A percentile compares a stretch with the other conserved stretches of the same genome.
These are phyloP conservation scores for Penicillium hesseltinei DNA, from an alignment of 2,329 filamentous ascomycete species.

Conservation along the genomic window DNA sequence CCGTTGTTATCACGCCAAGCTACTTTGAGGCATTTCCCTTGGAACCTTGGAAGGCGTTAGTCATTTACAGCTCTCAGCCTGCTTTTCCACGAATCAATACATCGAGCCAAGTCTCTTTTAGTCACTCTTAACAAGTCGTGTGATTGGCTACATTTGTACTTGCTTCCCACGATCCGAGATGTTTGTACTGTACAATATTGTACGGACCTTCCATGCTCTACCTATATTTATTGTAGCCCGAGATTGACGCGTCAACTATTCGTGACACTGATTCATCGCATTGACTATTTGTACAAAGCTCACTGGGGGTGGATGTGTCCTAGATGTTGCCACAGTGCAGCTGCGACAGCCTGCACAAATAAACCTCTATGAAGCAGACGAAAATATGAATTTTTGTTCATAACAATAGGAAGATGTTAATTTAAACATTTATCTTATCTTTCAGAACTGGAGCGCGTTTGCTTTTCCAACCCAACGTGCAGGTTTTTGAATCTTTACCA, in stretches of 20 bases:
- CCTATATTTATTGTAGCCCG: not conserved
- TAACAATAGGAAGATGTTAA: too few species aligned
- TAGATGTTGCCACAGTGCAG: not conserved
- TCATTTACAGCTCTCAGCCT: not conserved
- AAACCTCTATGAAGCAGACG: not conserved
- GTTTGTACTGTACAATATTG: not conserved
- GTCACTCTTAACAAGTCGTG: not conserved
- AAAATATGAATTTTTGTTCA: not conserved
- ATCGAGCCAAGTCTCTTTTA: not conserved
- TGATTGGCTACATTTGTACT: not conserved
- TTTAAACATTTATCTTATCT: not conserved
- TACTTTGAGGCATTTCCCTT: not conserved
- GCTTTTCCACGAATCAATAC: not conserved
- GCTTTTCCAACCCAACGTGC: not conserved
- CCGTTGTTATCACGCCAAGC: not conserved
- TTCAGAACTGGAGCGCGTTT: not conserved
- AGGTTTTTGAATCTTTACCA: not conserved
- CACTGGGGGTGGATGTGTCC: not conserved
- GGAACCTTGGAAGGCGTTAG: not conserved
- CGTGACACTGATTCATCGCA: not conserved
- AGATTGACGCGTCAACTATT: not conserved
- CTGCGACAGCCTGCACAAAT: not conserved
- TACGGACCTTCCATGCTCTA: not conserved
- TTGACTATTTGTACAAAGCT: not conserved
- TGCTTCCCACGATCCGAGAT: not conserved